Conservation (phyloP, 1,284 basidiomycete genomes). For the Trichosporon faecale region DNA sequence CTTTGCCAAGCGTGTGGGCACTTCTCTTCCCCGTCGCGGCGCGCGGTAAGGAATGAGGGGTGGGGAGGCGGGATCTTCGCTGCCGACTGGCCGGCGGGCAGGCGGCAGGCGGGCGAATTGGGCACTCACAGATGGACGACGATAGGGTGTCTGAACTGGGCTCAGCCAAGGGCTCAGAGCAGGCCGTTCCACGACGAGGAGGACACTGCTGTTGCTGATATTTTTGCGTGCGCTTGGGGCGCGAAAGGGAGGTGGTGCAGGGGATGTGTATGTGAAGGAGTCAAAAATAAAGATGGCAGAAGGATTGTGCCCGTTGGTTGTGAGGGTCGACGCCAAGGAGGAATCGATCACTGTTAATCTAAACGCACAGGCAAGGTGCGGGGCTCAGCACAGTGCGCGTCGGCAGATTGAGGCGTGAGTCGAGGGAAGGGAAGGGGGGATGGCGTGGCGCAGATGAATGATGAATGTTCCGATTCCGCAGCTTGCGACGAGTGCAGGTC, state of each 20-base stretch:
- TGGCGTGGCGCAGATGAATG: neutral
- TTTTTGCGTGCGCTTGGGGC: neutral
- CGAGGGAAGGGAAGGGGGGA: neutral
- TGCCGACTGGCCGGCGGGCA: neutral
- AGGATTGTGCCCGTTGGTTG: neutral
- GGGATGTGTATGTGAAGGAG: neutral
- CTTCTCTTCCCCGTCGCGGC: neutral
- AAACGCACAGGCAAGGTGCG: conserved; percentile 1
- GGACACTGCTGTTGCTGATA: neutral
- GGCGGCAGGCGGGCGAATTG: neutral
- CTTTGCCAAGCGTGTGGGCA: neutral
- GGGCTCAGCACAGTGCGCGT: conserved; percentile 1
- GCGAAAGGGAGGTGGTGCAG: neutral
- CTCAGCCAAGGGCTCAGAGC: neutral
- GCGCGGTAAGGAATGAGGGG: neutral
- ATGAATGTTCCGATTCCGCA: neutral
- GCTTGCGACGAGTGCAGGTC: neutral
- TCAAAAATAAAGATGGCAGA: neutral
- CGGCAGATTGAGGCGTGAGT: neutral
- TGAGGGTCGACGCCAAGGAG: neutral
- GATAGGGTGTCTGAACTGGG: neutral
- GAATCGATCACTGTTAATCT: conserved; percentile 1
- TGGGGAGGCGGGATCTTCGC: neutral
- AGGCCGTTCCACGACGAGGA: neutral
- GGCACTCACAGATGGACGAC: neutral